Evolutionary conservation across 495 filamentous ascomycete genomes (phyloP).

Genomic region (Letharia lupina): DNA sequence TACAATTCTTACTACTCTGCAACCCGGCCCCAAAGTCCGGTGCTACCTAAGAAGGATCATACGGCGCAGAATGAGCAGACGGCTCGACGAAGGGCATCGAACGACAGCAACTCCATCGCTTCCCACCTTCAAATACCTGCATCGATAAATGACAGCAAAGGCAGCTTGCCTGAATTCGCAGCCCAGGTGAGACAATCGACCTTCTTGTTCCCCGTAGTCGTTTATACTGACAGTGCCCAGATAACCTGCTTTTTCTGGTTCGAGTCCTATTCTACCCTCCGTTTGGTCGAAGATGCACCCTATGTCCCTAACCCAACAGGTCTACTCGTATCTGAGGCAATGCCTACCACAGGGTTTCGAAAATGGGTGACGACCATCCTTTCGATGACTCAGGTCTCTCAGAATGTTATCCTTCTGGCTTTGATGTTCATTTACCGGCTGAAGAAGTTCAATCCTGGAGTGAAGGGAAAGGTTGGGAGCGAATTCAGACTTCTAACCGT

Average conservation of each 20-base stretch:
- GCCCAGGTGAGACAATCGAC: slow-evolving; percentile 53
- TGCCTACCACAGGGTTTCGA: slow-evolving; percentile 69
- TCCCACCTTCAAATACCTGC: slow-evolving; percentile 63
- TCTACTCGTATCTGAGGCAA: slow-evolving; percentile 58
- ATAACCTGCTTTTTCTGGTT: slow-evolving; percentile 99
- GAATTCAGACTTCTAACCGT: slow-evolving; percentile 94
- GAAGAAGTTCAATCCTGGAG: slow-evolving; percentile 78
- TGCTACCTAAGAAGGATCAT: slow-evolving; percentile 24
- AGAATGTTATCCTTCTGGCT: slow-evolving; percentile 88
- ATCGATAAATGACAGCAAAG: slow-evolving; percentile 64
- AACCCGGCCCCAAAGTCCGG: slow-evolving; percentile 31
- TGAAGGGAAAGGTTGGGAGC: slow-evolving; percentile 85
- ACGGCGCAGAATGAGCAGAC: slow-evolving; percentile 26
- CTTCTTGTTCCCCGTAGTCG: background rate
- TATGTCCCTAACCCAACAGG: slow-evolving; percentile 39
- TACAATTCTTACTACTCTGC: slow-evolving; percentile 28
- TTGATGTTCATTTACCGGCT: slow-evolving; percentile 88
- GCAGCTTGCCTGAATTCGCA: slow-evolving; percentile 71
- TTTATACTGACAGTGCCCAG: slow-evolving; percentile 36
- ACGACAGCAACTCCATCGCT: slow-evolving; percentile 39
- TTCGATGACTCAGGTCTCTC: slow-evolving; percentile 91
- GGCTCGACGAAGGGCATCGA: slow-evolving; percentile 30
- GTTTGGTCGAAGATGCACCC: slow-evolving; percentile 59
- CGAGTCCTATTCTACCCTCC: slow-evolving; percentile 70
- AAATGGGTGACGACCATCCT: slow-evolving; percentile 92